These are phyloP conservation scores for Saccharomycopsis lassenensis DNA, from an alignment of 805 yeast species.

Conservation along the genomic window DNA sequence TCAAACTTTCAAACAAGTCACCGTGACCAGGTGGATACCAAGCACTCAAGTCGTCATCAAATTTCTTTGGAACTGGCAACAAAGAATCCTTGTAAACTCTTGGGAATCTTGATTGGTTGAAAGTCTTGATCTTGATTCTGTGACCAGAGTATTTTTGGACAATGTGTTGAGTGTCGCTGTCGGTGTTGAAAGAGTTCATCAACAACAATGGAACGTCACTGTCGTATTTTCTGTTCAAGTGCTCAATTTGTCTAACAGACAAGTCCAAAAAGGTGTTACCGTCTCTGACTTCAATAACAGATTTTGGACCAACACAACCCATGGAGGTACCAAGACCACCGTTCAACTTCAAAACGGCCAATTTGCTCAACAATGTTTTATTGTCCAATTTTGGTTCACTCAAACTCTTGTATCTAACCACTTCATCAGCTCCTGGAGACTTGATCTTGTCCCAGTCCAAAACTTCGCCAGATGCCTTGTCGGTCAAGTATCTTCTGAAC, in stretches of 20 bases:
- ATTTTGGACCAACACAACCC: constrained; percentile 99
- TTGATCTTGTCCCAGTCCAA: constrained; percentile 93
- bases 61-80: constrained; percentile 80
- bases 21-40: constrained; percentile 99
- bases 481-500: constrained; percentile 84
- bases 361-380: constrained; percentile 51
- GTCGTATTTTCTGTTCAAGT: constrained; percentile 79
- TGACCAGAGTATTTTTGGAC: constrained; percentile 96
- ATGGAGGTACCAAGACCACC: constrained; percentile 99
- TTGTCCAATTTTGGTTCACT: constrained; percentile 29
- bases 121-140: constrained; percentile 87
- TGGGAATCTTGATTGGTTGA: constrained; percentile 97
- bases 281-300: constrained; percentile 96
- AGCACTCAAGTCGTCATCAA: constrained; percentile 58
- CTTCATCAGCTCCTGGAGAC: constrained; percentile 85
- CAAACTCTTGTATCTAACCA: constrained; percentile 61
- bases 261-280: constrained; percentile 95
- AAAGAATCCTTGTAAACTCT: constrained; percentile 92
- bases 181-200: constrained; percentile 98
- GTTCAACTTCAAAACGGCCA: constrained; percentile 91
- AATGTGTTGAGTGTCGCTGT: constrained; percentile 86
- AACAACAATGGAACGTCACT: constrained; percentile 91
- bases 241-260: constrained; percentile 93
- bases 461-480: constrained; percentile 75
- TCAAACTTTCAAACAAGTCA: constrained; percentile 85